Conservation (phyloP, 352 stramenopile genomes). For the Albugo candida region DNA sequence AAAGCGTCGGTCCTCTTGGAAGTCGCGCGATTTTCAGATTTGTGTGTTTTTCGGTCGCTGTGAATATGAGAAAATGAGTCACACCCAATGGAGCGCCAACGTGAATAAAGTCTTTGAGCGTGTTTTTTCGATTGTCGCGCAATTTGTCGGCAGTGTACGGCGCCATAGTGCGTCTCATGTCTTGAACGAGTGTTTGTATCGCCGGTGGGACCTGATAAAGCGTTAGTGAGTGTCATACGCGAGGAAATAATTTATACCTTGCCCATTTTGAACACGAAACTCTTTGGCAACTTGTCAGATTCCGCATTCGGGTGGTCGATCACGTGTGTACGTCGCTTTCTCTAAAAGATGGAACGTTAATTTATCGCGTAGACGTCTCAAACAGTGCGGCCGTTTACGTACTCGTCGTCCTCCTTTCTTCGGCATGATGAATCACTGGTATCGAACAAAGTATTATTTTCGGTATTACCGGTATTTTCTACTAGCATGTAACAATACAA, state of each 20-base stretch:
- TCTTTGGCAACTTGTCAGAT: slow-evolving; percentile 76
- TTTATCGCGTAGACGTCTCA: slow-evolving; percentile 1
- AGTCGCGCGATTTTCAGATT: slow-evolving; percentile 88
- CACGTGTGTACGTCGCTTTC: slow-evolving; percentile 71
- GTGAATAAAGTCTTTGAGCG: slow-evolving; percentile 83
- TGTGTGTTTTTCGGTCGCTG: slow-evolving; percentile 83
- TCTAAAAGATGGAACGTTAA: slow-evolving; percentile 15
- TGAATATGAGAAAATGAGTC: slow-evolving; percentile 94
- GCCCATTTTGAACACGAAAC: slow-evolving; percentile 84
- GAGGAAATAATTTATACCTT: slow-evolving; percentile 23
- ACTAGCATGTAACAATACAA: background rate
- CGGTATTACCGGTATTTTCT: no score
- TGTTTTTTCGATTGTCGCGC: slow-evolving; percentile 80
- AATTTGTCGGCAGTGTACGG: slow-evolving; percentile 89
- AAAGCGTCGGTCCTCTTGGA: slow-evolving; percentile 87
- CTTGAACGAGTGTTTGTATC: slow-evolving; percentile 75
- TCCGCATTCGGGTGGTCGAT: slow-evolving; percentile 36
- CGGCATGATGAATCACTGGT: slow-evolving; percentile 25
- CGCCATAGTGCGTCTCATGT: slow-evolving; percentile 89
- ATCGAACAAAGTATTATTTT: background rate
- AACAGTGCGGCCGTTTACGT: slow-evolving; percentile 14
- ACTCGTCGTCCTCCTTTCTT: slow-evolving; percentile 74
- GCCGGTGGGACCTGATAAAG: slow-evolving; percentile 18
- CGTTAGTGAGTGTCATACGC: background rate
- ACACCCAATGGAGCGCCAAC: slow-evolving; percentile 86